phyloP scores from a whole-genome alignment of 306 rosid species.

The Luffa aegyptiaca region DNA sequence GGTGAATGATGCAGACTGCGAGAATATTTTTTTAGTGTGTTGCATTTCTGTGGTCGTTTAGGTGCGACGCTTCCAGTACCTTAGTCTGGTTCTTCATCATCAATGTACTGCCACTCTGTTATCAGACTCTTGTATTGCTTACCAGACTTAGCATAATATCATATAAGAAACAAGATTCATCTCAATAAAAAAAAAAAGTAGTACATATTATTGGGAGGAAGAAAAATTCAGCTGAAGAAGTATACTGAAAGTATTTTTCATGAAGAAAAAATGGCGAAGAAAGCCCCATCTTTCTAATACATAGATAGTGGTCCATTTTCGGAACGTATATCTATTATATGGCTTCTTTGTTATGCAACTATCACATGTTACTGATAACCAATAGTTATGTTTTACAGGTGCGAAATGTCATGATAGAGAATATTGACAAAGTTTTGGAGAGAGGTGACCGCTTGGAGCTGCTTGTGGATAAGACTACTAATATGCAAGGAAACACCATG shows the following conservation, averaged over 20 bases:
- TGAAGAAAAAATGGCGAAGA: neutral
- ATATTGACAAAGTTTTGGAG: slow-evolving; percentile 90
- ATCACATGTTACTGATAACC: neutral
- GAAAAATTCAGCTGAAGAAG: neutral
- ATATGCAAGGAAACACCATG: slow-evolving; percentile 93
- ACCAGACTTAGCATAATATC: neutral
- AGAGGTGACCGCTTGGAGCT: slow-evolving; percentile 94
- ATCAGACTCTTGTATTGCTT: neutral
- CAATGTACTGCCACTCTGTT: neutral
- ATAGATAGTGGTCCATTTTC: neutral
- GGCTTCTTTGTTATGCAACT: neutral
- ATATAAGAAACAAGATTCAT: neutral
- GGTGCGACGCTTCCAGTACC: neutral
- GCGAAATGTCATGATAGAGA: slow-evolving; percentile 89
- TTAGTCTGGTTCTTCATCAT: neutral
- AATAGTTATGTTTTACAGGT: slow-evolving; percentile 35
- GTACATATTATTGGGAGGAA: neutral
- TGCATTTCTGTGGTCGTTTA: neutral
- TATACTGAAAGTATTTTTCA: neutral
- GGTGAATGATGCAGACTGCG: neutral
- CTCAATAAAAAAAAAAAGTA: neutral
- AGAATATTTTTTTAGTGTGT: neutral
- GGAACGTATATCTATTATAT: neutral
- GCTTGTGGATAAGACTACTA: slow-evolving; percentile 85
- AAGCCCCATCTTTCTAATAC: neutral